phyloP scores from a whole-genome alignment of 129 eudicot genomes.

The Chrysanthemum lavandulifolium region DNA sequence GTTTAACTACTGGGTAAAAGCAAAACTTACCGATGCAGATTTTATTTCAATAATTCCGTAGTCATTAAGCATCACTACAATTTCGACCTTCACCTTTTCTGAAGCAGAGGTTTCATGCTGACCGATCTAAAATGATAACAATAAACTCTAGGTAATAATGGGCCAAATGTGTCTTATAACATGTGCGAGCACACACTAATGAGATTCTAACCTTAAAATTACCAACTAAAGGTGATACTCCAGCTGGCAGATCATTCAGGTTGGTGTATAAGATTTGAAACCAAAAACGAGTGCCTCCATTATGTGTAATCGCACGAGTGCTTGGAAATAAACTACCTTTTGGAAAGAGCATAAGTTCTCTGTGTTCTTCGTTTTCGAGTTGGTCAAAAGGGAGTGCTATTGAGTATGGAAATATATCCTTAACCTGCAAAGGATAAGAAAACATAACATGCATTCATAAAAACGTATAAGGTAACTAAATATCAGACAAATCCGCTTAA shows the following conservation, averaged over 20 bases:
- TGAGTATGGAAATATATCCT: constrained; percentile 72
- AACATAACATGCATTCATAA: background rate
- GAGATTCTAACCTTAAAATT: constrained; percentile 39
- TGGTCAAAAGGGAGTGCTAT: constrained; percentile 33
- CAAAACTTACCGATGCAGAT: constrained; percentile 57
- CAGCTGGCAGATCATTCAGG: constrained; percentile 43
- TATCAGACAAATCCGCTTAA: background rate
- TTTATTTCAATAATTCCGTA: constrained; percentile 58
- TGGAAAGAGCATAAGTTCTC: constrained; percentile 40
- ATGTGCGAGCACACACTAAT: background rate
- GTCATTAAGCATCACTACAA: constrained; percentile 43
- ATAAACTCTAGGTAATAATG: background rate
- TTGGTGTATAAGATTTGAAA: constrained; percentile 48
- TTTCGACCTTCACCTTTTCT: constrained; percentile 38
- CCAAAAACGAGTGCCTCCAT: constrained; percentile 33
- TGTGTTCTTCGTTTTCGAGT: background rate
- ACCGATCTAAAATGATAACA: constrained; percentile 42
- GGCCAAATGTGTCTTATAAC: background rate
- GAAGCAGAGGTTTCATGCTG: constrained; percentile 29
- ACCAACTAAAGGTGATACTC: constrained; percentile 54
- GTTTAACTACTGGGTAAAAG: background rate
- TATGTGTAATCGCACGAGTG: constrained; percentile 24
- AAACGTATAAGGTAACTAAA: background rate
- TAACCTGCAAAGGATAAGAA: constrained; percentile 51
- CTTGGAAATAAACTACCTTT: constrained; percentile 69